Evolutionary conservation across 1,284 basidiomycete species (phyloP), one percentile per base, ranked within the genome.

Genomic region (Moesziomyces sp.): DNA sequence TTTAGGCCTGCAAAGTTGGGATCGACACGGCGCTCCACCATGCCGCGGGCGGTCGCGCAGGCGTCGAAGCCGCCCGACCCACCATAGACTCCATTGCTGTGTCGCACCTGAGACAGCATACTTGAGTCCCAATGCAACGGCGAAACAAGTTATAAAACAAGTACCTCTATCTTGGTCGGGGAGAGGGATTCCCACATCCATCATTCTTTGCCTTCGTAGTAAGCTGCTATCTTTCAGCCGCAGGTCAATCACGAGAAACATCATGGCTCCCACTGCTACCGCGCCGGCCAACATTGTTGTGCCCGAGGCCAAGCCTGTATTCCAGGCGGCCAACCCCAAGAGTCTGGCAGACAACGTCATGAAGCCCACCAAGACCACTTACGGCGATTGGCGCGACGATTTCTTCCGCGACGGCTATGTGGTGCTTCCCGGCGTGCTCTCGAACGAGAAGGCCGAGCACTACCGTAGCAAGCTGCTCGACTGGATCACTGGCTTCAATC

Each of bases 401-500:
- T 51, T 58, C 23, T 46, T 51, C 42, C 44, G 38, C 28, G 46
- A 76, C 40, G 78, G 78, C 26, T 86, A 74, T 63, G 77, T 81
- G 13, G 80, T 86, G 23, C 78, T 86, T 14, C 77, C 75, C 23
- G 63, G 69, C 30, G 85, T 80, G 3, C 61, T 86, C 11, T 63
- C 83, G 1, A 26, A 38, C 2, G 83, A 82, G 30, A 64, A 67
- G 19, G 81, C 84, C 0, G 67, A 63, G 11, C 52, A 74, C 23
- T 86, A 85, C 55, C 78, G 75, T 8, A 60, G 81, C 40, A 51
- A 76, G 45, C 77, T 81, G 46, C 81, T 84, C 57, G 26, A 64
- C 6, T 86, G 85, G 84, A 70, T 85, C 24, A 82, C 84, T 55
- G 68, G 64, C 44, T 85, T 84, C 52, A 78, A 75, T 19, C 75